These are phyloP conservation scores for Pseudogymnoascus sp. DNA, from an alignment of 2,329 filamentous ascomycete genomes.

Conservation along the genomic window DNA sequence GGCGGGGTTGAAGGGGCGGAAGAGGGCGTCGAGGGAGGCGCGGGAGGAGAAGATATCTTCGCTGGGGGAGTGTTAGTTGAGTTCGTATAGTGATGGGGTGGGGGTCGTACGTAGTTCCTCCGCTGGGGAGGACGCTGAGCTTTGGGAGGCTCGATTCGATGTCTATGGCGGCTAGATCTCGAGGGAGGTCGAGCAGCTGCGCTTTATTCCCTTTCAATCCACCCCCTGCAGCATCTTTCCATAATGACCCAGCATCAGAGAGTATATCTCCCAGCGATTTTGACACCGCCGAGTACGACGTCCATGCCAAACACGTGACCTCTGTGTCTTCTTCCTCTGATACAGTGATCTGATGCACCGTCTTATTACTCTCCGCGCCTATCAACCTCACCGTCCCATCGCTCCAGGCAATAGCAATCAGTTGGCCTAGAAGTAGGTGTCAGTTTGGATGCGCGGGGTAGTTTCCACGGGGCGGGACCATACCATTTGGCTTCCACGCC, in stretches of 20 bases:
- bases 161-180: slow-evolving; percentile 67
- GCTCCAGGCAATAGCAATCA: slow-evolving; percentile 76
- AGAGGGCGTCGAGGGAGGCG: slow-evolving; percentile 29
- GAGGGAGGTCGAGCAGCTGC: slow-evolving; percentile 51
- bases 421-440: slow-evolving; percentile 46
- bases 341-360: slow-evolving; percentile 60
- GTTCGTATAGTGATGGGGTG: too few relatives aligned
- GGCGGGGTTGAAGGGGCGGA: slow-evolving; percentile 40
- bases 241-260: slow-evolving; percentile 13
- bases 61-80: slow-evolving; percentile 18
- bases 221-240: neutral
- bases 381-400: slow-evolving; percentile 72
- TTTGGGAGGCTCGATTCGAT: slow-evolving; percentile 70
- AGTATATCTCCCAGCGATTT: slow-evolving; percentile 8
- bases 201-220: neutral
- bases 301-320: slow-evolving; percentile 38
- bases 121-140: slow-evolving; percentile 62
- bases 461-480: neutral
- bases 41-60: slow-evolving; percentile 31
- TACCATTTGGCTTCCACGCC: slow-evolving; percentile 32
- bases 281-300: slow-evolving; percentile 23
- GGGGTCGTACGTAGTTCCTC: slow-evolving; percentile 52
- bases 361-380: slow-evolving; percentile 73
- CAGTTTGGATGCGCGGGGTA: neutral
- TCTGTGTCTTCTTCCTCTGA: slow-evolving; percentile 22